These are phyloP conservation scores for Meyerozyma guilliermondii DNA, from an alignment of 1,139 yeast genomes.

Conservation along the genomic window DNA sequence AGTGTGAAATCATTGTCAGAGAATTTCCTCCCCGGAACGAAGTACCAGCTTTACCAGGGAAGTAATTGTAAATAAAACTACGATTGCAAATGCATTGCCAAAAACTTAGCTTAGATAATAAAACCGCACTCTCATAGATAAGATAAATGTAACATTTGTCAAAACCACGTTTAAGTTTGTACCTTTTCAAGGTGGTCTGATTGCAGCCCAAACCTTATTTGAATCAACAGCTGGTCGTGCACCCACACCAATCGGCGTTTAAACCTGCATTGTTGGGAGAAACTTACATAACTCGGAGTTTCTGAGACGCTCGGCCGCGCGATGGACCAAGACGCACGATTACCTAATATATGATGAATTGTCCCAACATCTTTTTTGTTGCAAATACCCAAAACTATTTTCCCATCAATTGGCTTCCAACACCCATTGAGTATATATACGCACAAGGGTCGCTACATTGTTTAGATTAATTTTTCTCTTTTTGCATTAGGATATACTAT, in stretches of 20 bases:
- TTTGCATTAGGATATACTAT: neutral
- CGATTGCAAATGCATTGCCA: neutral
- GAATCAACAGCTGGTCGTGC: too few species aligned
- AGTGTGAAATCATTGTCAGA: slow-evolving; percentile 77
- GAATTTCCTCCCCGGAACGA: slow-evolving; percentile 55
- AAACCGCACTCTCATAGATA: too few species aligned
- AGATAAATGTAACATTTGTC: neutral
- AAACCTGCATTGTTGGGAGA: neutral
- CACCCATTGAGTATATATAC: neutral
- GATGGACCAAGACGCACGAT: neutral
- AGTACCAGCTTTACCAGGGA: slow-evolving; percentile 20
- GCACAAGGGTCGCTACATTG: neutral
- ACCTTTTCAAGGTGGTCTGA: neutral
- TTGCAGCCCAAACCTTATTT: neutral
- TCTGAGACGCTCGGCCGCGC: neutral
- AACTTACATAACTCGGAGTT: neutral
- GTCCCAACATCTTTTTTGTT: slow-evolving; percentile 1
- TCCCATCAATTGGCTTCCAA: slow-evolving; percentile 2
- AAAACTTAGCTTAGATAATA: neutral
- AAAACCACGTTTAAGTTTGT: neutral
- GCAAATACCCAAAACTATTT: slow-evolving; percentile 2
- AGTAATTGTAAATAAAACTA: slow-evolving; percentile 5
- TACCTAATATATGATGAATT: neutral
- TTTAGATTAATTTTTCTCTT: slow-evolving; percentile 1
- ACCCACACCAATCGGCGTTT: neutral